Evolutionary conservation across 192 early-diverging fungal genomes (phyloP).

Genomic region (Linnemannia schmuckeri): DNA sequence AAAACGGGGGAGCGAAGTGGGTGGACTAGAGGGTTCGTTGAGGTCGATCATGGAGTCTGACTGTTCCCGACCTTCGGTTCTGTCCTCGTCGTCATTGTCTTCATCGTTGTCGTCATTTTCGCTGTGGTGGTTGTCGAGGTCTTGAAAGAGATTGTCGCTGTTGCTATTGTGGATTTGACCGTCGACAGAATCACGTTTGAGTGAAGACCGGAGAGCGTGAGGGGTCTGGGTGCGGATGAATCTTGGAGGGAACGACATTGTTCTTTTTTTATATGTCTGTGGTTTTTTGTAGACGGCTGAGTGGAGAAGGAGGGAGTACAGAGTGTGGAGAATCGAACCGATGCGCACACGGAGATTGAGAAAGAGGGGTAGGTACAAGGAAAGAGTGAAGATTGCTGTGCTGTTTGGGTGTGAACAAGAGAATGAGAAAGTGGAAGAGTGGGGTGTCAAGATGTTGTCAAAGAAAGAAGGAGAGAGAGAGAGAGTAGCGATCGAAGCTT

Average conservation of each 20-base stretch:
- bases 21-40: neutral
- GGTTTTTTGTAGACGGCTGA: neutral
- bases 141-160: conserved; percentile 7
- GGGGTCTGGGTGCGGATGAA: conserved; percentile 17
- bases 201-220: neutral
- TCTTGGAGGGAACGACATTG: neutral
- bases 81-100: conserved; percentile 11
- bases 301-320: neutral
- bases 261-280: neutral
- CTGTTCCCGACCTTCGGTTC: neutral
- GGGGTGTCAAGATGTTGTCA: too few relatives aligned
- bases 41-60: conserved; percentile 9
- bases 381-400: neutral
- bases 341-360: conserved; percentile 2
- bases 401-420: neutral
- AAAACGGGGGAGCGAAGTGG: neutral
- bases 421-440: conserved; percentile 4
- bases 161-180: neutral
- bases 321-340: neutral
- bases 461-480: neutral
- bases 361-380: neutral
- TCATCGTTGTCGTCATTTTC: neutral
- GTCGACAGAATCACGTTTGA: neutral
- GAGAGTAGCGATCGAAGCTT: neutral
- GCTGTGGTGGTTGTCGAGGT: neutral